Evolutionary conservation across 768 basidiomycete genomes (phyloP).

Genomic region (Amanita brunnescens): DNA sequence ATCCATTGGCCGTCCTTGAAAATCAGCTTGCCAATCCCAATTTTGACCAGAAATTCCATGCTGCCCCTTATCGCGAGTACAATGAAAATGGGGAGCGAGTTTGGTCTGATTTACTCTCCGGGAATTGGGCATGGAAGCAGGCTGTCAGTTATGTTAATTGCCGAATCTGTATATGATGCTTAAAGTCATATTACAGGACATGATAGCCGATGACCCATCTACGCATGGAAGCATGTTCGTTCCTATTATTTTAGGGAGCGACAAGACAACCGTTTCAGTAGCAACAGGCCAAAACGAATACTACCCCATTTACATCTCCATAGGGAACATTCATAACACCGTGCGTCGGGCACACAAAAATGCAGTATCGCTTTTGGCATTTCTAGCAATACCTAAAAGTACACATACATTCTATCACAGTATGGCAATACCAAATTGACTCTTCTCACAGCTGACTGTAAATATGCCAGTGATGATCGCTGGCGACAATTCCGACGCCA

Average conservation of each 20-base stretch:
- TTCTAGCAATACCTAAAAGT: slow-evolving; percentile 14
- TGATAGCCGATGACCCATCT: slow-evolving; percentile 13
- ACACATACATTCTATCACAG: not conserved
- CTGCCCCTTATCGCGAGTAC: slow-evolving; percentile 25
- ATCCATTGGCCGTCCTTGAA: slow-evolving; percentile 13
- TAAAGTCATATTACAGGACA: slow-evolving; percentile 15
- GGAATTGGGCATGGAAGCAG: slow-evolving; percentile 25
- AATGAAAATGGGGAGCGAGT: slow-evolving; percentile 23
- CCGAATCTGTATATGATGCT: too few relatives aligned
- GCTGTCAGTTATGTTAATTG: slow-evolving; percentile 7
- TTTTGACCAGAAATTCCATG: slow-evolving; percentile 10
- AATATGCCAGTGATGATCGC: slow-evolving; percentile 4
- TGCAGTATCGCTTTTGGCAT: slow-evolving; percentile 19
- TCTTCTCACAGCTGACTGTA: slow-evolving; percentile 1
- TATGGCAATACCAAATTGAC: not conserved
- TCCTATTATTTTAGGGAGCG: slow-evolving; percentile 27
- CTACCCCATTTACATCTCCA: slow-evolving; percentile 25
- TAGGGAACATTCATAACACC: slow-evolving; percentile 24
- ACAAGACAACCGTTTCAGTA: slow-evolving; percentile 31
- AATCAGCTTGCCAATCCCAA: slow-evolving; percentile 5
- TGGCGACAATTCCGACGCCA: slow-evolving; percentile 14
- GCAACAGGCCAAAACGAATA: slow-evolving; percentile 28
- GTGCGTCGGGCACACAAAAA: slow-evolving; percentile 23
- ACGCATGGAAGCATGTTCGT: slow-evolving; percentile 22
- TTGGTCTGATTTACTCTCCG: slow-evolving; percentile 31